Evolutionary conservation across 305 asterid genomes (phyloP), one percentile per base, ranked within the genome.

Genomic region (Solanum hybrid): DNA sequence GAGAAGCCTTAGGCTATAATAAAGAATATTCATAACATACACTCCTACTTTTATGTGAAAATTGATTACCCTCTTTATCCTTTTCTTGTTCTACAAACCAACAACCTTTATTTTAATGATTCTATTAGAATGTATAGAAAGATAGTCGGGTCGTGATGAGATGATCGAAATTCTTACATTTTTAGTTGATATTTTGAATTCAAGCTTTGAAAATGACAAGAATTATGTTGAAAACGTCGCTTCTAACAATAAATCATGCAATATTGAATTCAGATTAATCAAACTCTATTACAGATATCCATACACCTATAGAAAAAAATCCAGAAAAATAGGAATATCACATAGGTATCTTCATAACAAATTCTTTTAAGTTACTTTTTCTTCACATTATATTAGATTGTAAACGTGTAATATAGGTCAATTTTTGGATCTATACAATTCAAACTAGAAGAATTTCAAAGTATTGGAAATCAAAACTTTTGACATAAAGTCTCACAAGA

Each of bases 131-230:
- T 31, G 17, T 14, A 0, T 22, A 76, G 5, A 76, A 76, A 32
- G 24, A 34, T 32, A 31, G 3, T 1, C 11, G 22, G 0, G 0
- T 26, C 0, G 19, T 69, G 31, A 69, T 10, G 15, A 5, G 1
- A 69, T 72, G n/a, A 0, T 72, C 13, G 36, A 12, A 0, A 27
- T 71, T 27, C 0, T 12, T 71, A 22, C 3, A 0, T 12, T 27
- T 13, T 26, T 27, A 27, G n/a, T n/a, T n/a, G n/a, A 13, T 1
- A 27, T 72, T 1, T 29, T 0, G 3, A 14, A 5, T 71, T 26
- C 1, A 9, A 71, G 0, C 31, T 26, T 11, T 26, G 4, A 11
- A 0, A 11, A 71, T 71, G 1, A 69, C 6, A 71, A 71, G 29
- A 69, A 10, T 24, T 69, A 10, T 69, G 3, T 66, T 66, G 3